phyloP scores from a whole-genome alignment of 495 filamentous ascomycete species.

The Aspergillus taichungensis region DNA sequence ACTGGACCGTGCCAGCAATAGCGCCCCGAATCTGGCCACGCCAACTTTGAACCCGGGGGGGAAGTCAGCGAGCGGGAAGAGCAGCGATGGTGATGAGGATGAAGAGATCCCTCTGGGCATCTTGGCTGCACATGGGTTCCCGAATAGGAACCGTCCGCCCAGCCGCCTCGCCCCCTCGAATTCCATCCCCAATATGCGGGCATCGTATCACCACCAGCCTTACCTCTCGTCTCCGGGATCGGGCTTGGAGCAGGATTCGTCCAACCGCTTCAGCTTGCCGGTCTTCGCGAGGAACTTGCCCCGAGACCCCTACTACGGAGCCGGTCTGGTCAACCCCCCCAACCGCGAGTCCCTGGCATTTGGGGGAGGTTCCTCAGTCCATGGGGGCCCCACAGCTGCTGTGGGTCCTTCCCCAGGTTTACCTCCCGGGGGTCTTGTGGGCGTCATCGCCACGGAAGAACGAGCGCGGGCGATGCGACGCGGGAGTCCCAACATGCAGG shows the following conservation, averaged over 20 bases:
- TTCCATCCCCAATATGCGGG: constrained; percentile 47
- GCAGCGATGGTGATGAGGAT: constrained; percentile 62
- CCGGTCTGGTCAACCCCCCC: constrained; percentile 63
- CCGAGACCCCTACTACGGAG: constrained; percentile 81
- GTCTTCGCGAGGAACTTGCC: constrained; percentile 83
- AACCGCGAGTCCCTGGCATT: constrained; percentile 72
- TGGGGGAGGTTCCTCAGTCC: constrained; percentile 48
- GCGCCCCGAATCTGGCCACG: constrained; percentile 34
- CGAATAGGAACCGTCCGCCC: constrained; percentile 71
- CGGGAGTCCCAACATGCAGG: constrained; percentile 63
- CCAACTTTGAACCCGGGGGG: constrained; percentile 26
- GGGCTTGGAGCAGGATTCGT: constrained; percentile 29
- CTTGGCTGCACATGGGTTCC: constrained; percentile 86
- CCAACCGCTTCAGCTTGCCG: constrained; percentile 48
- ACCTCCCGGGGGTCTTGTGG: constrained; percentile 68
- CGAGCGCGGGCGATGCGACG: constrained; percentile 65
- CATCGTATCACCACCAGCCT: constrained; percentile 26
- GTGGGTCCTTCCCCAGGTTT: constrained; percentile 24
- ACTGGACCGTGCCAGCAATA: constrained; percentile 33
- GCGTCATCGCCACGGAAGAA: constrained; percentile 85
- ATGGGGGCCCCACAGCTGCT: constrained; percentile 42
- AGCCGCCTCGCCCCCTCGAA: constrained; percentile 55
- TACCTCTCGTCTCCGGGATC: constrained; percentile 36
- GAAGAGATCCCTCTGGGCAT: constrained; percentile 86
- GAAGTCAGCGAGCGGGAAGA: constrained; percentile 36